Evolutionary conservation across 441 rosid species (phyloP).

Genomic region (Rhodomyrtus psidioides): DNA sequence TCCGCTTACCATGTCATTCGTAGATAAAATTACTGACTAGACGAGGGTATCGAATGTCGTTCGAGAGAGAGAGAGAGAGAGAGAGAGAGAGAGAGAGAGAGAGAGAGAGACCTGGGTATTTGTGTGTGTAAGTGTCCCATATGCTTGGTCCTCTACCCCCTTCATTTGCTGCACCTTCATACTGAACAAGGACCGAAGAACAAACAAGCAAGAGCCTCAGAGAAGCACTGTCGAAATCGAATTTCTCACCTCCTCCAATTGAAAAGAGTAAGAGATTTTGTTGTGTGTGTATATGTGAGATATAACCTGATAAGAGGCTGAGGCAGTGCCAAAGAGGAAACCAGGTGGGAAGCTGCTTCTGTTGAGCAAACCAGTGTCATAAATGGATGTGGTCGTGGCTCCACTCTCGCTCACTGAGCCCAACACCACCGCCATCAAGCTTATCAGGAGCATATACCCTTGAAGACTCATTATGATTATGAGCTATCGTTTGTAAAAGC

Average conservation of each 20-base stretch:
- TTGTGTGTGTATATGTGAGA: not conserved
- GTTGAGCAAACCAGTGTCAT: not conserved
- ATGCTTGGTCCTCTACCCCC: not conserved
- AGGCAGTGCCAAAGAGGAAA: not conserved
- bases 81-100: not conserved
- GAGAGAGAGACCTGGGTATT: not conserved
- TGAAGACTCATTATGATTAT: not conserved
- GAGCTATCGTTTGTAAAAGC: not conserved
- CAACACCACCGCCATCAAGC: not conserved
- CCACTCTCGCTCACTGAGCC: not conserved
- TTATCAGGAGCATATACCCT: not conserved
- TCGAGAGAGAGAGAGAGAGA: not conserved
- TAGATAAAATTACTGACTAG: not conserved
- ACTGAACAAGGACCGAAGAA: not conserved
- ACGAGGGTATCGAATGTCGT: not conserved
- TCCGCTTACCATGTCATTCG: not conserved
- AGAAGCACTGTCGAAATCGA: not conserved
- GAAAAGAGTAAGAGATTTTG: not conserved
- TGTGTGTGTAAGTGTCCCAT: conserved; percentile 3
- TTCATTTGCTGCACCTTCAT: not conserved
- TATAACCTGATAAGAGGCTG: not conserved
- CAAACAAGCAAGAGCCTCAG: not conserved
- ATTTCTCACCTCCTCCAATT: not conserved
- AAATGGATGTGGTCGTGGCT: not conserved
- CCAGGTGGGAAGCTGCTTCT: not conserved